A percentile compares a stretch with the other conserved stretches of the same genome.
Conservation (phyloP, 768 basidiomycete genomes). For the Xerocomellus dryophilus region DNA sequence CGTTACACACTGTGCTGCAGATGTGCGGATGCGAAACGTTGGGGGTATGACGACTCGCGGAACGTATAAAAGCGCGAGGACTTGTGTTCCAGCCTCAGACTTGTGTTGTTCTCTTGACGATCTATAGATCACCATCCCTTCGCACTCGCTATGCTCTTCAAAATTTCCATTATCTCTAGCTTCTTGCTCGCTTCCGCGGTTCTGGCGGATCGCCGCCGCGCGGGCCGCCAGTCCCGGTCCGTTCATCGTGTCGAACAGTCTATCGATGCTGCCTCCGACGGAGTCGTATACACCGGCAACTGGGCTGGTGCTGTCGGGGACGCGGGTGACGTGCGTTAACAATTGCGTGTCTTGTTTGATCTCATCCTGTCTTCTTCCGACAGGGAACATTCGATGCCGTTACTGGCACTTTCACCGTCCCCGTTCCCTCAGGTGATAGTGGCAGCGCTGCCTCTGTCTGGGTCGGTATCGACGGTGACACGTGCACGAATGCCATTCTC, state of each 20-base stretch:
- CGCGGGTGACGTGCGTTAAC: not conserved
- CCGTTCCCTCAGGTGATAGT: not conserved
- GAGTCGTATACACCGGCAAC: not conserved
- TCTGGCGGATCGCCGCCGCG: not conserved
- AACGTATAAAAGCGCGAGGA: not conserved
- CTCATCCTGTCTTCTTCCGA: not conserved
- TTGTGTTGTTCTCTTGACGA: not conserved
- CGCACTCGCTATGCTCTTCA: not conserved
- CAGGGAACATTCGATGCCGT: slow-evolving; percentile 7
- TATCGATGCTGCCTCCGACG: not conserved
- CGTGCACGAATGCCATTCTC: too few relatives aligned
- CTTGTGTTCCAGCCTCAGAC: not conserved
- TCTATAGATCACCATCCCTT: not conserved
- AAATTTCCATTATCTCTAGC: not conserved
- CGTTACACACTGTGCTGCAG: too few relatives aligned
- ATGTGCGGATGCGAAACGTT: too few relatives aligned
- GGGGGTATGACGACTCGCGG: not conserved
- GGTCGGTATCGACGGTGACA: slow-evolving; percentile 10
- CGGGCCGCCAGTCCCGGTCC: not conserved
- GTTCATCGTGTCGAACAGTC: not conserved
- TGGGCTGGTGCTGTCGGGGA: not conserved
- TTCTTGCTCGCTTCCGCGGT: not conserved
- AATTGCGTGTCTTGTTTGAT: not conserved
- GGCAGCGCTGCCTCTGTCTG: not conserved
- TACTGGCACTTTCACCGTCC: not conserved